phyloP scores from a whole-genome alignment of 805 yeast genomes.

The Candida xyloterini region DNA sequence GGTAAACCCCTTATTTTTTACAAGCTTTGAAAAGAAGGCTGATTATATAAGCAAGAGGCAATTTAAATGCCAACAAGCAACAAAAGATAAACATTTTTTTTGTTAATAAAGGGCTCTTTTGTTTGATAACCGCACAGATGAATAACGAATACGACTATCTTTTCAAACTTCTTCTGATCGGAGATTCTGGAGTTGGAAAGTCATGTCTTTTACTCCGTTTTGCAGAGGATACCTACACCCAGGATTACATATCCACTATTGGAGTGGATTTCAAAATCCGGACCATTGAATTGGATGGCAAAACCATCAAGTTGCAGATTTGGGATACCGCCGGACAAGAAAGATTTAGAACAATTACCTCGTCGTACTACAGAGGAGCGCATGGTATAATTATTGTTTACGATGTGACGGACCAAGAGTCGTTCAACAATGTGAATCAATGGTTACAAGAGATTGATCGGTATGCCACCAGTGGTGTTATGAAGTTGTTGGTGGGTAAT shows the following conservation, averaged over 20 bases:
- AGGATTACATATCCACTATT: constrained; percentile 94
- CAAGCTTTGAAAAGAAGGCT: too few species aligned
- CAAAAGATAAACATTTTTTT: constrained; percentile 9
- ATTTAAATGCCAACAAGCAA: constrained; percentile 11
- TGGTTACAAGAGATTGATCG: constrained; percentile 99
- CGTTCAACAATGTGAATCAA: constrained; percentile 93
- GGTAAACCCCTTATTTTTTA: constrained; percentile 1
- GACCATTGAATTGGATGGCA: constrained; percentile 92
- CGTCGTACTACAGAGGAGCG: constrained; percentile 97
- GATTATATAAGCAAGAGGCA: constrained; percentile 12
- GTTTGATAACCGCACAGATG: constrained; percentile 39
- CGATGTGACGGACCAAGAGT: constrained; percentile 96
- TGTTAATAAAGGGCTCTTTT: constrained; percentile 2
- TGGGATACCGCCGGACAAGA: constrained; percentile 99
- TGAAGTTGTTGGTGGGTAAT: constrained; percentile 93
- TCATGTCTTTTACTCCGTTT: constrained; percentile 92
- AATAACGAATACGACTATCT: constrained; percentile 96
- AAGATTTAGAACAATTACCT: constrained; percentile 94
- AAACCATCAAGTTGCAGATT: constrained; percentile 94
- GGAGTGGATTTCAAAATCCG: constrained; percentile 94
- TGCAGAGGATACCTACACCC: constrained; percentile 96
- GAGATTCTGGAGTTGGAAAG: constrained; percentile 98
- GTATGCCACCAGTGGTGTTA: constrained; percentile 96
- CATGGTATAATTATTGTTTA: constrained; percentile 97
- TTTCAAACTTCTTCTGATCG: constrained; percentile 91